These are phyloP conservation scores for Plasmodium vinckei DNA, from an alignment of 169 alveolate species.

Conservation along the genomic window DNA sequence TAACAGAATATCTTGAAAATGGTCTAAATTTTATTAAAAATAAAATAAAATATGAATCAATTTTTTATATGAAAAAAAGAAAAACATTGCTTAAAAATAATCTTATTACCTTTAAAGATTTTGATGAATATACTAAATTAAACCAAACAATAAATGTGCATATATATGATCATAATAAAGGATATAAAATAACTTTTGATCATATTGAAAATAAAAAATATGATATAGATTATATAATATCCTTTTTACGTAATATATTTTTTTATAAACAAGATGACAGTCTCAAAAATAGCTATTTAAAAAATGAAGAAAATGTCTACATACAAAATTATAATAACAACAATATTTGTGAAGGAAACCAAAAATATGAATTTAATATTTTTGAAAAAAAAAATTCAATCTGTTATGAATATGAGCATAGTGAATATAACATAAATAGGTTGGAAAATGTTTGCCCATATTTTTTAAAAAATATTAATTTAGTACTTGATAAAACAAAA, in stretches of 20 bases:
- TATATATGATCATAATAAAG: conserved; percentile 39
- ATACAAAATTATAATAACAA: not conserved
- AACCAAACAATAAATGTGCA: conserved; percentile 53
- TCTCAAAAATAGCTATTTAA: conserved; percentile 9
- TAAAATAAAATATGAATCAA: conserved; percentile 43
- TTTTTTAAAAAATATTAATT: conserved; percentile 38
- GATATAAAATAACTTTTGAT: conserved; percentile 32
- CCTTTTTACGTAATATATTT: conserved; percentile 23
- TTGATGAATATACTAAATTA: conserved; percentile 19
- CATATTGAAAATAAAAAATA: conserved; percentile 43
- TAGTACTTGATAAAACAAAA: conserved; percentile 13
- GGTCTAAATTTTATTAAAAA: not conserved
- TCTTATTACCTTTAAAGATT: conserved; percentile 42
- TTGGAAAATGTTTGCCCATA: conserved; percentile 24
- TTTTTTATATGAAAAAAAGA: conserved; percentile 33
- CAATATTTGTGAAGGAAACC: conserved; percentile 4
- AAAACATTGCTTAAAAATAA: conserved; percentile 26
- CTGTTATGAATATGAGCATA: conserved; percentile 17
- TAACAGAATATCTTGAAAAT: not conserved
- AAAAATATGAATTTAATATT: not conserved
- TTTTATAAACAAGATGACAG: conserved; percentile 17
- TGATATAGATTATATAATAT: conserved; percentile 19
- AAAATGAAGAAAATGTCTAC: conserved; percentile 17
- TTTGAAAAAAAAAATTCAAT: not conserved
- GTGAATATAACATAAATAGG: not conserved